Percentiles rank a stretch among this genome's conserved stretches.
These are phyloP conservation scores for Cladosporium sp. DNA, from an alignment of 2,329 filamentous ascomycete genomes.

Conservation along the genomic window DNA sequence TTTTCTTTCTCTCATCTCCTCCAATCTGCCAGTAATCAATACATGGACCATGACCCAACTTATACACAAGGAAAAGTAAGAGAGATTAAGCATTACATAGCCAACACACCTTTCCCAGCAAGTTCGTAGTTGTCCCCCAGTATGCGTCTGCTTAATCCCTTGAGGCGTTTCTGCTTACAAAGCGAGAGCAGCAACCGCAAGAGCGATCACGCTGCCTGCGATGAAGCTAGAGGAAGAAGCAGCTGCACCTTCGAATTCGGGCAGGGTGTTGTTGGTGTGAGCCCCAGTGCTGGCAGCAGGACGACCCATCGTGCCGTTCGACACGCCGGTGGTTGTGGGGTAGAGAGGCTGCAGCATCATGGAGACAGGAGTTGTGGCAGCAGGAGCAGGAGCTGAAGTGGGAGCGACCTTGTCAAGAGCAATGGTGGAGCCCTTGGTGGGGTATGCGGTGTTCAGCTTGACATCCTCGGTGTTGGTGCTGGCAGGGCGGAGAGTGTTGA, in stretches of 20 bases:
- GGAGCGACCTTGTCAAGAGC: background rate
- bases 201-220: slow-evolving; percentile 3
- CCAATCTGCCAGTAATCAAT: background rate
- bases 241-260: slow-evolving; percentile 9
- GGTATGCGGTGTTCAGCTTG: background rate
- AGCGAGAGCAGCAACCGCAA: slow-evolving; percentile 1
- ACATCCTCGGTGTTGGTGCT: background rate
- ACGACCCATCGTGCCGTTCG: background rate
- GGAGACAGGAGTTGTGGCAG: background rate
- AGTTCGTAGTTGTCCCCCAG: background rate
- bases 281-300: background rate
- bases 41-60: background rate
- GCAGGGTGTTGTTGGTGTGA: slow-evolving; percentile 6
- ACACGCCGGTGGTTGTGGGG: slow-evolving; percentile 1
- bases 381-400: background rate
- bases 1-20: background rate
- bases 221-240: slow-evolving; percentile 3
- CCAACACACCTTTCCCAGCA: background rate
- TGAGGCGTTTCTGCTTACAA: background rate
- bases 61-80: background rate
- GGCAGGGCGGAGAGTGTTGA: background rate
- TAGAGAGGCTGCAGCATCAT: background rate
- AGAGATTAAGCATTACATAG: slow-evolving; percentile 1
- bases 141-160: background rate
- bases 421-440: background rate